Conservation (phyloP, 2,329 filamentous ascomycete species). For the Diplodia corticola region DNA sequence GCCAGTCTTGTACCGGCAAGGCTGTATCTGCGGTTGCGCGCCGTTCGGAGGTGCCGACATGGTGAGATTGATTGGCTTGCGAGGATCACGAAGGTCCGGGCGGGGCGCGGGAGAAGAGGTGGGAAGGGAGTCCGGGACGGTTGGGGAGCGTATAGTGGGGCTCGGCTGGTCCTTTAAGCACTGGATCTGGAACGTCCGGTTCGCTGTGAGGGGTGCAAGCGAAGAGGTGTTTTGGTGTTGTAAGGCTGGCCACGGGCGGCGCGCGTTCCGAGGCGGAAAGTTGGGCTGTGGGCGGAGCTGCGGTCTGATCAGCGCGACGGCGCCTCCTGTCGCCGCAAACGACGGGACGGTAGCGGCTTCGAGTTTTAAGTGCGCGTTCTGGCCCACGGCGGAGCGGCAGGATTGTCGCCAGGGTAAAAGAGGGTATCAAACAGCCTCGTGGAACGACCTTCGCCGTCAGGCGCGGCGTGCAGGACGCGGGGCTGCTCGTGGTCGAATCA, state of each 20-base stretch:
- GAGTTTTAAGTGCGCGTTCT: not conserved
- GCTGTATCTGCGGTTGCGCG: slow-evolving; percentile 62
- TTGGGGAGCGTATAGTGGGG: not conserved
- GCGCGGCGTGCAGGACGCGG: not conserved
- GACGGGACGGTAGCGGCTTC: not conserved
- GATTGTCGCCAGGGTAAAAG: not conserved
- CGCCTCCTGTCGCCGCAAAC: slow-evolving; percentile 5
- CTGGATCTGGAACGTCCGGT: not conserved
- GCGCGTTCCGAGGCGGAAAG: not conserved
- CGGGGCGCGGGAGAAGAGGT: not conserved
- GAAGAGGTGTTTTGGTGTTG: not conserved
- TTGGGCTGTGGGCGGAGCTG: slow-evolving; percentile 1
- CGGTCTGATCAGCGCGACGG: slow-evolving; percentile 2
- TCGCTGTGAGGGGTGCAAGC: not conserved
- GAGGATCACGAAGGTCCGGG: not conserved
- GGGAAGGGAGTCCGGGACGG: not conserved
- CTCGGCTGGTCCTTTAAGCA: no score
- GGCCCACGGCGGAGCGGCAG: not conserved
- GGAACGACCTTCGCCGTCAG: not conserved
- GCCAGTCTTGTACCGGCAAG: slow-evolving; percentile 96
- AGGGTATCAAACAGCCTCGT: not conserved
- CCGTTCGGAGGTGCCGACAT: slow-evolving; percentile 18
- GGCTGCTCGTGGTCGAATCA: not conserved
- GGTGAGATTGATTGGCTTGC: not conserved
- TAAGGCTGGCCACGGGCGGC: not conserved